Base-by-base conservation (phyloP, 1,284 basidiomycete genomes). In the Ceraceosorus guamensis region DNA sequence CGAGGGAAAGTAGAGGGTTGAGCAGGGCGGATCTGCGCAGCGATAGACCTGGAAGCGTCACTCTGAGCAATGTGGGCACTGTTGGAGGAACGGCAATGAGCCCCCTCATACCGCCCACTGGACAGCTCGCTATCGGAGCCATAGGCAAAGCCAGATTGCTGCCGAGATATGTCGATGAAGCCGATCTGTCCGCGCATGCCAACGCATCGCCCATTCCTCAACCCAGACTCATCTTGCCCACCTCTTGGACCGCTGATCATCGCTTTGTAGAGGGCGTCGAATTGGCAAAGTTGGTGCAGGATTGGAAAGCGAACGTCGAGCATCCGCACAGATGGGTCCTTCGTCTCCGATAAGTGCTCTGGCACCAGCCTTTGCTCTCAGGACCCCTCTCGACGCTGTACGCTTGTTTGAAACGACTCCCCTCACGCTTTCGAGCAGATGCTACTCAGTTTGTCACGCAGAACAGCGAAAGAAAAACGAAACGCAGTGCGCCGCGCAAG, bases 181-280 rank as follows among this genome's bases (percentile, higher is more conserved):
- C n/a, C n/a, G n/a, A n/a, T n/a, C n/a, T n/a, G n/a, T n/a, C n/a
- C n/a, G n/a, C n/a, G n/a, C n/a, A n/a, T n/a, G 59, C 62, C 4
- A 59, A 60, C 39, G 46, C 31, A 5, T 7, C 31, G 34, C 53
- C 53, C 6, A 55, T 62, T 6, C 45, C 53, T 6, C 31, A 14
- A 46, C 13, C 13, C 31, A 5, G n/a, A 6, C 50, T 62, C 16
- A 61, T 71, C 55, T 60, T 70, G 62, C 55, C 68, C 4, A 63
- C 67, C 51, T 65, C 62, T 30, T 71, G 69, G 50, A 66, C 68
- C 0, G 91, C 87, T 34, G 91, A 95, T 75, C 91, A 95, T 79
- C 79, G 91, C 16, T 85, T 93, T 5, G 85, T 93, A 6, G 91
- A 95, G 75, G 91, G 91, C 5, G 91, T 90, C 0, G 91, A 95